Base-by-base conservation (phyloP, 2,329 filamentous ascomycete genomes). In the Nakataea oryzae region DNA sequence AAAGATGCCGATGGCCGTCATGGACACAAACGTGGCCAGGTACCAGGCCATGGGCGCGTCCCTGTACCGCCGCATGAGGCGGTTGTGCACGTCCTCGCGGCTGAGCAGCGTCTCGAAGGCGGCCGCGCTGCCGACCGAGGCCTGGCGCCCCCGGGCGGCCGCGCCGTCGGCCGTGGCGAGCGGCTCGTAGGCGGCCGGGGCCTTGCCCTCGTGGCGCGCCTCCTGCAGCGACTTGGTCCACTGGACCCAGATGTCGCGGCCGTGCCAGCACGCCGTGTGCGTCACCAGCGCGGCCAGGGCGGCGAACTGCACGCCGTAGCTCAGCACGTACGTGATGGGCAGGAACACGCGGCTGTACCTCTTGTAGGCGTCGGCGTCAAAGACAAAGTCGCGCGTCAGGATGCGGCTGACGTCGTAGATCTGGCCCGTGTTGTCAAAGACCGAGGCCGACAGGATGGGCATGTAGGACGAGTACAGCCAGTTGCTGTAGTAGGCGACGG, bases 41-140 rank as follows among this genome's bases (percentile, higher is more conserved):
- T 96, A 96, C 91, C 91, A 96, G 57, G 79, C 82, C 69, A 91
- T 81, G 0, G 91, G 91, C 0, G 90, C 91, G 71, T 96, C 90
- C 64, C 88, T 84, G 71, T 96, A 96, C 62, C 86, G 82, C 69
- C 80, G 84, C 91, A 96, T 96, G 30, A 96, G 78, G 7, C 91
- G 86, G 69, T 89, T 90, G 71, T 96, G 91, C 1, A 96, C 86
- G 70, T 96, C 91, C 69, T 96, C 90, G 41, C 84, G 82, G 64
- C 81, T 85, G 65, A 91, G 79, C 24, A 90, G 79, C 17, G 79
- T 80, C 58, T 85, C 81, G 8, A 76, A 67, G 62, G 76, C 74
- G 1, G 75, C 74, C 28, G 62, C 55, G 24, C 55, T 59, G 60
- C 64, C 30, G 7, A 41, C 7, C 59, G 58, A 34, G 54, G 24